Base-by-base conservation (phyloP, 306 rosid species). In the Medicago ruthenica region DNA sequence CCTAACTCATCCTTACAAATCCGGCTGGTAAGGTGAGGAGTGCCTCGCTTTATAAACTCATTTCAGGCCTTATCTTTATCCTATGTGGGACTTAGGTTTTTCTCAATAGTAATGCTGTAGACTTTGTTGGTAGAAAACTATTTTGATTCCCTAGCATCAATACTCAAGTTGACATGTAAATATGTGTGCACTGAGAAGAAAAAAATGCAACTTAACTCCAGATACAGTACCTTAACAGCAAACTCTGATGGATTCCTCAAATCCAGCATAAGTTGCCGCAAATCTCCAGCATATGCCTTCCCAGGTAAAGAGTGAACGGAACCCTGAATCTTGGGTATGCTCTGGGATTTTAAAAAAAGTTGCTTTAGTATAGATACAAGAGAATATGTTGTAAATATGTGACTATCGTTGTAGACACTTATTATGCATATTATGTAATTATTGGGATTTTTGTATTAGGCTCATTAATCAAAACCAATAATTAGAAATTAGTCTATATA, bases 301-400 rank as follows among this genome's bases (percentile, higher is more conserved):
- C 67, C 81, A 60, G 99, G 97, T 73, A 92, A 84, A 45, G 89
- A 74, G 61, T 73, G 83, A 81, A 96, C 78, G 47, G 75, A 80
- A 74, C 97, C 99, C 82, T 87, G 93, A 42, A 95, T 86, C 83
- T 87, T 95, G 67, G 99, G 99, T 79, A 92, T 81, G 79, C 89
- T 90, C 99, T 95, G 93, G 76, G 71, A 73, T 81, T 85, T 64
- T 3, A 6, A 72, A 61, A 72, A 78, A 69, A 57, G 55, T 64
- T 50, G 53, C 60, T 74, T 74, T 51, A 76, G 80, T 82, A 76
- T 27, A 82, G 41, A 62, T 17, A 17, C 61, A 41, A 41, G 51
- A 44, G 62, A 36, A 55, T 61, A 27, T 60, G 66, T 60, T 60
- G 66, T 9, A 55, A 57, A 57, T 57, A 22, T 22, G 64, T 13